Percentiles rank a stretch among this genome's conserved stretches.
Evolutionary conservation across 1,139 yeast species (phyloP).

Genomic region (Kurtzmaniella natalensis): DNA sequence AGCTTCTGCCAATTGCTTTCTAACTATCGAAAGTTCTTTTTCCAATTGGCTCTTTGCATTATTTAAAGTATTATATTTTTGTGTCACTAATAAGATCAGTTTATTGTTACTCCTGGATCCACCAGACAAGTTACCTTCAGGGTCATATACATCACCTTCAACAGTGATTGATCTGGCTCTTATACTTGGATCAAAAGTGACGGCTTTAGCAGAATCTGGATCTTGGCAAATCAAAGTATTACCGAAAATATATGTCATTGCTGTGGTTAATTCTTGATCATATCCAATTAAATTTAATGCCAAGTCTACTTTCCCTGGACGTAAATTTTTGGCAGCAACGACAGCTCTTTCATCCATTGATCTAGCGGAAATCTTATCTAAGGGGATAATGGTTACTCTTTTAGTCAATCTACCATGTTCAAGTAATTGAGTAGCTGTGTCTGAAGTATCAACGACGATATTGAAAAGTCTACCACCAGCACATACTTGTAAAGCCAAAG

Average conservation of each 20-base stretch:
- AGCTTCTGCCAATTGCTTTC: conserved; percentile 40
- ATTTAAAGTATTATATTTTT: conserved; percentile 56
- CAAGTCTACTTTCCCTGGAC: conserved; percentile 82
- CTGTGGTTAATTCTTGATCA: conserved; percentile 64
- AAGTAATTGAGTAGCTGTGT: conserved; percentile 74
- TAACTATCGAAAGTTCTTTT: conserved; percentile 36
- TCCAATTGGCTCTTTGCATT: conserved; percentile 35
- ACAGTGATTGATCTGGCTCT: conserved; percentile 84
- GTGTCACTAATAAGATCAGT: conserved; percentile 62
- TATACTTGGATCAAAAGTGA: conserved; percentile 81
- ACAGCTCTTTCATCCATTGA: conserved; percentile 41
- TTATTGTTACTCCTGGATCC: conserved; percentile 71
- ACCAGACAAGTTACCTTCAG: conserved; percentile 93
- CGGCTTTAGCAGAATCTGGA: conserved; percentile 80
- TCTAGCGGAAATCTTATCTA: conserved; percentile 74
- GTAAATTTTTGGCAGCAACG: conserved; percentile 58
- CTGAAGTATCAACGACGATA: conserved; percentile 86
- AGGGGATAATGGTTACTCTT: conserved; percentile 88
- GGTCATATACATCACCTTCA: conserved; percentile 94
- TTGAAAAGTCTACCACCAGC: conserved; percentile 92
- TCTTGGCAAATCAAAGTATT: conserved; percentile 79
- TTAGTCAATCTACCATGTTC: conserved; percentile 75
- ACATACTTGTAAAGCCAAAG: conserved; percentile 86
- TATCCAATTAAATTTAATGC: conserved; percentile 79
- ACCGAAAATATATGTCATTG: conserved; percentile 93